A percentile compares a stretch with the other conserved stretches of the same genome.
Conservation (phyloP, 1,284 basidiomycete genomes). For the Puccinia horiana region DNA sequence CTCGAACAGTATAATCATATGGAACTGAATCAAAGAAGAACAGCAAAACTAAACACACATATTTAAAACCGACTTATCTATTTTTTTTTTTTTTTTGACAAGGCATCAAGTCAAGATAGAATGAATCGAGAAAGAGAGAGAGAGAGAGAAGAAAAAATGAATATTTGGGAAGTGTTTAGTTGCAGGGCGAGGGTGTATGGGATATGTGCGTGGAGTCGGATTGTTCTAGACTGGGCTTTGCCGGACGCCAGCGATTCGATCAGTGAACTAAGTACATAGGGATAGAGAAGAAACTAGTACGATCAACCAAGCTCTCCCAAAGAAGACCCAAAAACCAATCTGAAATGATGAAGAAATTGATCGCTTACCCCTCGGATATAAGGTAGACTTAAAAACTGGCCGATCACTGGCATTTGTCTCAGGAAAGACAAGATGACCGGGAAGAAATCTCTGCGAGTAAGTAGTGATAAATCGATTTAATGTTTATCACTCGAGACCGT, state of each 20-base stretch:
- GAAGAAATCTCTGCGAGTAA: constrained; percentile 83
- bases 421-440: constrained; percentile 95
- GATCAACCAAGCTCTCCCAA: background rate
- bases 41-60: background rate
- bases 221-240: constrained; percentile 59
- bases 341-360: background rate
- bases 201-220: background rate
- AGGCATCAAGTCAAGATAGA: background rate
- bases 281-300: background rate
- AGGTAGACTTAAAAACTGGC: constrained; percentile 80
- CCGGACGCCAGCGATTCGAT: constrained; percentile 60
- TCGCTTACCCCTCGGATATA: constrained; percentile 58
- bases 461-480: too few relatives aligned
- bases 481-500: too few relatives aligned
- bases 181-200: background rate
- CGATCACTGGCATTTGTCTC: constrained; percentile 89
- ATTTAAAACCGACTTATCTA: background rate
- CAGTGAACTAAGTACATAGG: constrained; percentile 56
- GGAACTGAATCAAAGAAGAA: background rate
- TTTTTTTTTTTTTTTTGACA: background rate
- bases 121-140: background rate
- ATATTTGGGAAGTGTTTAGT: background rate
- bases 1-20: background rate
- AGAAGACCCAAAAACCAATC: background rate
- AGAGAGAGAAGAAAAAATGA: background rate